Evolutionary conservation across 257 asterid genomes (phyloP), one percentile per base, ranked within the genome.

Genomic region (Coffea canephora): DNA sequence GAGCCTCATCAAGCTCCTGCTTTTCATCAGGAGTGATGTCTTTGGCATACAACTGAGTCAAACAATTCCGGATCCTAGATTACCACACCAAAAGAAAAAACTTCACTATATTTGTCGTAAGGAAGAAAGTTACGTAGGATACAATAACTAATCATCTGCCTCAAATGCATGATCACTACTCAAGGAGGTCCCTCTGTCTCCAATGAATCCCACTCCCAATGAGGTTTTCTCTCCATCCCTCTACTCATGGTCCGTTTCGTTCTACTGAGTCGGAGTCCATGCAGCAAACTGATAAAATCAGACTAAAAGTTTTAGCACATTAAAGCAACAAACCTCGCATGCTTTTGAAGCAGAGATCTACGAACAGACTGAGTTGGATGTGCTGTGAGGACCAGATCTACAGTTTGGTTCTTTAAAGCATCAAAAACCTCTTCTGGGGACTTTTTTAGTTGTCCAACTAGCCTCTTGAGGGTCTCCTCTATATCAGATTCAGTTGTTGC

Each of bases 21-120:
- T 87, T 87, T 65, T 87, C 91, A 64, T 87, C 91, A 14, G 89
- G 89, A 16, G 89, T 85, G 71, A 87, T 85, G 81, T 87, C 89
- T 69, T 82, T 78, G 75, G 87, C 89, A 83, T 85, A 82, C 70
- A 85, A 83, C 85, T 87, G 91, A 61, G 91, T 84, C 81, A 87
- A 77, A 74, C 89, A 85, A 80, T 87, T 76, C 9, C 89, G 88
- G 46, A 87, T 85, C 80, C 91, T 87, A 80, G 10, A 31, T 39
- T 21, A 27, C 77, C 73, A 71, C 19, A 59, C 34, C 23, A 5
- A 36, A 80, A 71, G 27, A 49, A 67, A 45, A 57, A 77, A 64
- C 66, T 50, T 54, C 27, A 75, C 50, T 34, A 23, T 57, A 7
- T 39, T 71, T n/a, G 27, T 27, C 45, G 14, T 66, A 71, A 31